phyloP scores from a whole-genome alignment of 2,329 filamentous ascomycete species.

The Fusarium sp. region DNA sequence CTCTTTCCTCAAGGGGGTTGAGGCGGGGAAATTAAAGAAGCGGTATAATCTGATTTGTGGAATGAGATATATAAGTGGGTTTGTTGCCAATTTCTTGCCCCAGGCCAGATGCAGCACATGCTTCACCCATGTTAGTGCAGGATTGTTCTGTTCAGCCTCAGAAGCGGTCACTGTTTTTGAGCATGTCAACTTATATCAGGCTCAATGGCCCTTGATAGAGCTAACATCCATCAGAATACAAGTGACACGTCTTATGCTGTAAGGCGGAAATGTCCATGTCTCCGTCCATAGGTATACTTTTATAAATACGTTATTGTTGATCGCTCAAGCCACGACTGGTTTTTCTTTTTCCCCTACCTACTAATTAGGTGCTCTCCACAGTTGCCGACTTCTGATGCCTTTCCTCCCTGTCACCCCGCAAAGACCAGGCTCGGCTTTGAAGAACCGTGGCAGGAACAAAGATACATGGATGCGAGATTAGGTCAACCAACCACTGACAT shows the following conservation, averaged over 20 bases:
- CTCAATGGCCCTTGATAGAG: background rate
- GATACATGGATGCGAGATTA: background rate
- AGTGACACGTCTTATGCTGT: background rate
- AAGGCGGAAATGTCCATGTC: background rate
- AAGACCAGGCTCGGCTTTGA: slow-evolving; percentile 4
- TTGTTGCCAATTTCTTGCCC: slow-evolving; percentile 12
- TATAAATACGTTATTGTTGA: background rate
- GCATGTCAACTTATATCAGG: background rate
- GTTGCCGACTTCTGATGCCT: background rate
- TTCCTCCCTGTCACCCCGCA: slow-evolving; percentile 23
- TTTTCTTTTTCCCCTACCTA: background rate
- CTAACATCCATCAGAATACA: background rate
- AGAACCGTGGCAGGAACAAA: background rate
- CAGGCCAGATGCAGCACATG: slow-evolving; percentile 22
- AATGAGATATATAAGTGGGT: slow-evolving; percentile 8
- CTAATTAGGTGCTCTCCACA: slow-evolving; percentile 11
- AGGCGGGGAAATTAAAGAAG: slow-evolving; percentile 30
- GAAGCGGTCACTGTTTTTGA: slow-evolving; percentile 16
- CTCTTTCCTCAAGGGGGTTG: slow-evolving; percentile 26
- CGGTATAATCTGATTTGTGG: slow-evolving; percentile 36
- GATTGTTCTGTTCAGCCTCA: slow-evolving; percentile 28
- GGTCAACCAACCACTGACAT: background rate
- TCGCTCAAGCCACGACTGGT: background rate
- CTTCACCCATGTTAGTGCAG: slow-evolving; percentile 7
- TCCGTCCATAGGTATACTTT: background rate